Evolutionary conservation across 1,139 yeast genomes (phyloP), one percentile per base, ranked within the genome.

Genomic region (Lodderomyces orthopsilosis): DNA sequence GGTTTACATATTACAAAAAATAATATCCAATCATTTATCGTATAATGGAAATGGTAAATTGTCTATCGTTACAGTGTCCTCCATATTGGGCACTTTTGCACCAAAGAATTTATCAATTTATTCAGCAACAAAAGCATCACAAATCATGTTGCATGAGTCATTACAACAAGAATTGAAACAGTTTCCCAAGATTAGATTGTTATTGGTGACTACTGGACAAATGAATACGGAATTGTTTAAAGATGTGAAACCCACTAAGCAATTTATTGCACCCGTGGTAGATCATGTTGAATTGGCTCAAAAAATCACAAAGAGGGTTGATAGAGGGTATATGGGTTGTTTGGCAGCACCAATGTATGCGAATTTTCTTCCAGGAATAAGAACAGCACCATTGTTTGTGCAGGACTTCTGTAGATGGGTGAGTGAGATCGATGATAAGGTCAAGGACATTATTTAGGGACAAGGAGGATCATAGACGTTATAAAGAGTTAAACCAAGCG

Each of bases 51-150:
- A 32, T 23, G 44, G 46, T 5, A 47, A 51, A 44, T 70, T 85
- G 3, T 85, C 75, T 48, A 61, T 87, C 3, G 81, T 87, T 8
- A 75, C 82, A 1, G 60, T 89, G 1, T 75, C 94, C 1, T 85
- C 94, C 1, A 76, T 85, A 0, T 62, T 89, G 23, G 95, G 95
- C 0, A 65, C 75, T 4, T 66, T 86, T 15, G 85, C 91, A 0
- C 95, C 96, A 0, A 75, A 75, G 9, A 77, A 81, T 51, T 72
- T 85, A 9, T 76, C 89, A 1, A 57, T 77, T 2, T 85, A 84
- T 57, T 74, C 88, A 0, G 82, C 85, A 0, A 68, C 88, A 10
- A 86, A 86, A 56, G 81, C 88, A 0, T 80, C 88, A 0, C 51
- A 77, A 15, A 68, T 76, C 6, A 79, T 81, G 50, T 56, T 81